phyloP scores from a whole-genome alignment of 106 monocot genomes.

The Xerophyta viscosa region DNA sequence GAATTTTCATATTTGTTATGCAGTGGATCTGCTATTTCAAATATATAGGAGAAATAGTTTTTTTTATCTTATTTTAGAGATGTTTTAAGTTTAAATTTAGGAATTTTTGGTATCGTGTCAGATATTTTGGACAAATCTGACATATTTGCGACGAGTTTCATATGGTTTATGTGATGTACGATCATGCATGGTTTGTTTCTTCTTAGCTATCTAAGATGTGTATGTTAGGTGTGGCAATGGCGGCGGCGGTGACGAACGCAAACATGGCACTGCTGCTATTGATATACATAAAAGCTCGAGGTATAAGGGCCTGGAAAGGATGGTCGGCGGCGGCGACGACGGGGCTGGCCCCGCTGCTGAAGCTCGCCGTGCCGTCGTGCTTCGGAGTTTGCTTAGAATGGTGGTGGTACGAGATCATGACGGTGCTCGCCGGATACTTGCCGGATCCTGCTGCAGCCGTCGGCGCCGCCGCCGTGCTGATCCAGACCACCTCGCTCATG shows the following conservation, averaged over 20 bases:
- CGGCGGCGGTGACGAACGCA: not conserved
- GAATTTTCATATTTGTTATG: too few relatives aligned
- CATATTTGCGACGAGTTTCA: too few relatives aligned
- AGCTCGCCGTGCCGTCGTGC: conserved; percentile 78
- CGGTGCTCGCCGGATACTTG: conserved; percentile 81
- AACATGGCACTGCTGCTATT: conserved; percentile 77
- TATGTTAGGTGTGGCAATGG: conserved; percentile 81
- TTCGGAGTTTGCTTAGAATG: conserved; percentile 85
- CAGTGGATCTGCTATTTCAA: too few relatives aligned
- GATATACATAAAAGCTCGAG: conserved; percentile 43
- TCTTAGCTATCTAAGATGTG: too few relatives aligned
- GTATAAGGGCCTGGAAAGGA: conserved; percentile 46
- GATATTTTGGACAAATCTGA: too few relatives aligned
- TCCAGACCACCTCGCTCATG: conserved; percentile 94
- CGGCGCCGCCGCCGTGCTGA: conserved; percentile 72
- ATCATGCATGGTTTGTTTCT: too few relatives aligned
- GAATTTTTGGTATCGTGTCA: too few relatives aligned
- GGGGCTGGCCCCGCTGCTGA: conserved; percentile 34
- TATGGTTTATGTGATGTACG: too few relatives aligned
- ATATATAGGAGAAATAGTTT: too few relatives aligned
- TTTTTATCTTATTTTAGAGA: too few relatives aligned
- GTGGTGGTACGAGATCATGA: conserved; percentile 99
- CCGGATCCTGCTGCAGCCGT: conserved; percentile 68
- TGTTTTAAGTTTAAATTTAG: too few relatives aligned
- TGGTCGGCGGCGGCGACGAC: conserved; percentile 29